These are phyloP conservation scores for Neurospora sublineolata DNA, from an alignment of 495 filamentous ascomycete species.

Conservation along the genomic window DNA sequence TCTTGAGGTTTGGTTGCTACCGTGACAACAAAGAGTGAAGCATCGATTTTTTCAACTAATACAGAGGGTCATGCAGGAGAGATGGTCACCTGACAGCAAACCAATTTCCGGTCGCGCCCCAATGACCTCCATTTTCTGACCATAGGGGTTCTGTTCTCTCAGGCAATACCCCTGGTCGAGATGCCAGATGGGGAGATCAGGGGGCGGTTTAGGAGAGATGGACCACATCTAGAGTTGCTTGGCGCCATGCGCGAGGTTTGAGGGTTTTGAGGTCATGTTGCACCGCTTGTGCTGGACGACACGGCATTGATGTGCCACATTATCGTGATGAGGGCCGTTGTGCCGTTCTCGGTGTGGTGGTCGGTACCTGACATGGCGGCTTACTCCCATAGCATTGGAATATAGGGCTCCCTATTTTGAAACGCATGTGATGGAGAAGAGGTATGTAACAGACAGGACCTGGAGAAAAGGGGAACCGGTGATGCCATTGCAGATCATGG, in stretches of 20 bases:
- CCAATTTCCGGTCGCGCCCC: neutral
- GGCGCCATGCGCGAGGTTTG: neutral
- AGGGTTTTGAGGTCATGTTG: neutral
- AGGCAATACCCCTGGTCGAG: neutral
- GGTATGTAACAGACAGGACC: neutral
- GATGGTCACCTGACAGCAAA: neutral
- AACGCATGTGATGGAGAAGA: neutral
- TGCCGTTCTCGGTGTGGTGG: neutral
- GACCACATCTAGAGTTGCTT: neutral
- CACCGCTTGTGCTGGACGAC: neutral
- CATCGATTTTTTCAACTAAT: neutral
- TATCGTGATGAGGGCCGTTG: neutral
- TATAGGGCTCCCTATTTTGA: neutral
- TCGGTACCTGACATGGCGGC: neutral
- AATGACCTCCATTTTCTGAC: neutral
- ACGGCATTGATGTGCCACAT: neutral
- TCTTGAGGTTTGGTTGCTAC: neutral
- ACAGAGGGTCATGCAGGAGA: neutral
- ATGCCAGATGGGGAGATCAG: neutral
- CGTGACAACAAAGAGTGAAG: neutral
- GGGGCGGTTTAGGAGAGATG: neutral
- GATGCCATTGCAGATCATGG: neutral
- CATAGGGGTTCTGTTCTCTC: neutral
- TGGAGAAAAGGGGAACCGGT: neutral
- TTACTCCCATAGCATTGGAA: neutral